These are phyloP conservation scores for Chimonanthus praecox DNA, from an alignment of 164 flowering plant genomes.

Conservation along the genomic window DNA sequence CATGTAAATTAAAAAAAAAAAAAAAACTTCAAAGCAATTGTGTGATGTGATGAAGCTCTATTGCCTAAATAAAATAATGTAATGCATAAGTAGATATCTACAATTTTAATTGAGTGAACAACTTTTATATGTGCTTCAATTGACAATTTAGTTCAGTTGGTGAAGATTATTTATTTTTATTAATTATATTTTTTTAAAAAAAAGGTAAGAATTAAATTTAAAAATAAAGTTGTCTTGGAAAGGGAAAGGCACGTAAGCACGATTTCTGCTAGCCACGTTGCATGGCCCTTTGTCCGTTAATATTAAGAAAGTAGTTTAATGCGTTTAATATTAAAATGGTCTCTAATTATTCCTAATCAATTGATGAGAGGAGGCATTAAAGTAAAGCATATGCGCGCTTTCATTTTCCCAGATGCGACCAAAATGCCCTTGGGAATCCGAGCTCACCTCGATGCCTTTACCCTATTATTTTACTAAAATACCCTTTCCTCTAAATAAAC, in stretches of 20 bases:
- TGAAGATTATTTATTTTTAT: no score
- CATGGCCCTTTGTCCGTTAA: not conserved
- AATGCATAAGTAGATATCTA: no score
- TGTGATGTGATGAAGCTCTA: no score
- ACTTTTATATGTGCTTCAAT: no score
- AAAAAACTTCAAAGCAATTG: no score
- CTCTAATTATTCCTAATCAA: not conserved
- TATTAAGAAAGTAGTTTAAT: no score
- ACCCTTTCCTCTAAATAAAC: not conserved
- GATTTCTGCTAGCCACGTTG: not conserved
- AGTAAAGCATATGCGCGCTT: not conserved
- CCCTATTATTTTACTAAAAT: not conserved
- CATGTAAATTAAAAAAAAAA: no score
- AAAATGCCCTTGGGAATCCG: constrained; percentile 10
- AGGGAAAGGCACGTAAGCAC: not conserved
- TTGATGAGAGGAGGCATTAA: not conserved
- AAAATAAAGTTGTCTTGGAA: not conserved
- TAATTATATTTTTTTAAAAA: no score
- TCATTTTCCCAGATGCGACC: constrained; percentile 10
- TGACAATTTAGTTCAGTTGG: no score
- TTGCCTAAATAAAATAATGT: no score
- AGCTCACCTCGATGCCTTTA: not conserved
- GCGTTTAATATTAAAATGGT: not conserved
- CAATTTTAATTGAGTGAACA: no score
- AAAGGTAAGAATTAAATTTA: no score